phyloP scores from a whole-genome alignment of 2,329 filamentous ascomycete species.

The Paracorniculantispora psalliotae region DNA sequence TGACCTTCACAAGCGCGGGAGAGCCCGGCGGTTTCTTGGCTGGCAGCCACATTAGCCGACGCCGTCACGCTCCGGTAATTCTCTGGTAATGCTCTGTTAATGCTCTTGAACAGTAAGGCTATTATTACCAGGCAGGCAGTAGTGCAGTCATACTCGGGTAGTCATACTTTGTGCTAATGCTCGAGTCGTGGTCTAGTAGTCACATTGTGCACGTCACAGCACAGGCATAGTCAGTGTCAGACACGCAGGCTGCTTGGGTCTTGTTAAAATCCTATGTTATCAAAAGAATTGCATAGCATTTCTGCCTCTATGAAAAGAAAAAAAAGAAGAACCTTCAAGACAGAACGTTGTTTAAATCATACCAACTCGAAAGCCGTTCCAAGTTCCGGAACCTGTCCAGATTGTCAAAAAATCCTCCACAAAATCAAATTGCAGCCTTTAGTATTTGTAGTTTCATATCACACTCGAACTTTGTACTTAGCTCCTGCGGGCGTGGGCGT shows the following conservation, averaged over 20 bases:
- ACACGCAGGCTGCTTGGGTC: slow-evolving; percentile 21
- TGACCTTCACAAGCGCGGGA: too few relatives aligned
- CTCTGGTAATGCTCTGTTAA: too few relatives aligned
- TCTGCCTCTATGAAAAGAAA: slow-evolving; percentile 28
- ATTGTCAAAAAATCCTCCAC: slow-evolving; percentile 20
- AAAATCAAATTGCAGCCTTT: slow-evolving; percentile 16
- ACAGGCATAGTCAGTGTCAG: not conserved
- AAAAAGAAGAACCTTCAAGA: slow-evolving; percentile 23
- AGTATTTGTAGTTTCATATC: slow-evolving; percentile 15
- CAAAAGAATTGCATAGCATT: slow-evolving; percentile 27
- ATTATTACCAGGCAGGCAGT: too few relatives aligned
- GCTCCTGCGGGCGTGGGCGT: slow-evolving; percentile 34
- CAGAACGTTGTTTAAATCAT: slow-evolving; percentile 32
- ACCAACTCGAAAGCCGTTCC: slow-evolving; percentile 23
- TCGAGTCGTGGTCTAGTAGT: too few relatives aligned
- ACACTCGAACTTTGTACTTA: slow-evolving; percentile 6
- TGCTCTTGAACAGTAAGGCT: too few relatives aligned
- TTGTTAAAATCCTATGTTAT: slow-evolving; percentile 28
- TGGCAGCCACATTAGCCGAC: too few relatives aligned
- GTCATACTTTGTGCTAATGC: too few relatives aligned
- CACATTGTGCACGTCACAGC: too few relatives aligned
- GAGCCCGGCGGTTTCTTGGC: too few relatives aligned
- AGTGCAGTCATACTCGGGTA: too few relatives aligned
- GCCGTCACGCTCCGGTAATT: too few relatives aligned
- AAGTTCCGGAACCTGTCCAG: slow-evolving; percentile 34